These are phyloP conservation scores for Neoboletus subvelutipes DNA, from an alignment of 768 basidiomycete genomes.

Conservation along the genomic window DNA sequence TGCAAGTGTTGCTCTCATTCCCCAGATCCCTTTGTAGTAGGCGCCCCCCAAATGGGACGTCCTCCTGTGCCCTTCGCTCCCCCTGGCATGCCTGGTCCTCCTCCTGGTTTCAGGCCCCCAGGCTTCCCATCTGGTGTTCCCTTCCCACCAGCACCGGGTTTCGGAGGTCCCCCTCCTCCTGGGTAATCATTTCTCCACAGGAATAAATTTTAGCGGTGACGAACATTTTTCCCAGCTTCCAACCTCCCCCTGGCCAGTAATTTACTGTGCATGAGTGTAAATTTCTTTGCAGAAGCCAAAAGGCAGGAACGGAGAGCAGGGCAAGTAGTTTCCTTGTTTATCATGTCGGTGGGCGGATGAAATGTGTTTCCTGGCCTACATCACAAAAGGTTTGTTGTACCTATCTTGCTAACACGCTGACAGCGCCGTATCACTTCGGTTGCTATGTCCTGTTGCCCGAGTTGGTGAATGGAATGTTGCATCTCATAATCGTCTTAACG, in stretches of 20 bases:
- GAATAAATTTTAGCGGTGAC: slow-evolving; percentile 5
- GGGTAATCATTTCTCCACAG: slow-evolving; percentile 52
- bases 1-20: slow-evolving; percentile 16
- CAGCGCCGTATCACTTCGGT: slow-evolving; percentile 21
- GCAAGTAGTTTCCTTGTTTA: slow-evolving; percentile 25
- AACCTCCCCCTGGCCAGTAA: slow-evolving; percentile 49
- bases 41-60: slow-evolving; percentile 57
- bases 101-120: slow-evolving; percentile 82
- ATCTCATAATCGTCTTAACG: slow-evolving; percentile 10
- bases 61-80: slow-evolving; percentile 63
- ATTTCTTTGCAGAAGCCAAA: slow-evolving; percentile 12
- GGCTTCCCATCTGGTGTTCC: slow-evolving; percentile 82
- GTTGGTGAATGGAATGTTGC: slow-evolving; percentile 23
- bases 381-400: slow-evolving; percentile 31
- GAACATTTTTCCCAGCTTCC: slow-evolving; percentile 37
- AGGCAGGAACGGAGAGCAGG: slow-evolving; percentile 24
- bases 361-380: slow-evolving; percentile 27
- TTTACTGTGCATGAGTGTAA: slow-evolving; percentile 4
- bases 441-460: slow-evolving; percentile 20
- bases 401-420: slow-evolving; percentile 26
- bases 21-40: slow-evolving; percentile 43
- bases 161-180: slow-evolving; percentile 79
- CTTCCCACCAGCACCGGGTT: slow-evolving; percentile 79
- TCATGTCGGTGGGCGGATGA: slow-evolving; percentile 21
- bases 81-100: slow-evolving; percentile 84